These are phyloP conservation scores for Linnemannia exigua DNA, from an alignment of 192 early-diverging fungal species.

Conservation along the genomic window DNA sequence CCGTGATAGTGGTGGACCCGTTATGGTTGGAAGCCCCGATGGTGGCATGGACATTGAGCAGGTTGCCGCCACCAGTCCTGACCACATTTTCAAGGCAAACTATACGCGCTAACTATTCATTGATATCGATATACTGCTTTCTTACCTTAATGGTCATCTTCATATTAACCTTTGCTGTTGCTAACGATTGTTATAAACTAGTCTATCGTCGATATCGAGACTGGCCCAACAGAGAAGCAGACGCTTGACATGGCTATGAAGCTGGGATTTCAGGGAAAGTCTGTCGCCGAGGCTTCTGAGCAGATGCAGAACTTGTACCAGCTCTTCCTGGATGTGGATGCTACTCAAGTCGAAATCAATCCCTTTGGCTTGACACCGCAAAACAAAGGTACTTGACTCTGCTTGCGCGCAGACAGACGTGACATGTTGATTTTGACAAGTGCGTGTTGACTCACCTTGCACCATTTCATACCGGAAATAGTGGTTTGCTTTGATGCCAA, in stretches of 20 bases:
- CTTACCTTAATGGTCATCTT: no score
- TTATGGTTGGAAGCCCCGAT: constrained; percentile 48
- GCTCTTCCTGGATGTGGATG: constrained; percentile 47
- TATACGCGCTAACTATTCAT: not conserved
- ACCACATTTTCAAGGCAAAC: constrained; percentile 39
- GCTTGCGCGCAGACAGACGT: not conserved
- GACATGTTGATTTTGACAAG: no score
- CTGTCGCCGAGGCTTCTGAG: constrained; percentile 45
- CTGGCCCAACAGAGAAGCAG: constrained; percentile 47
- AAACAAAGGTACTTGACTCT: constrained; percentile 18
- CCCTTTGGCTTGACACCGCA: constrained; percentile 50
- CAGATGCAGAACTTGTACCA: constrained; percentile 54
- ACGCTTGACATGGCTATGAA: constrained; percentile 54
- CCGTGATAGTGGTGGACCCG: constrained; percentile 46
- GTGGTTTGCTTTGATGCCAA: constrained; percentile 57
- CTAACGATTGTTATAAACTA: not conserved
- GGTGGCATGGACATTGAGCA: constrained; percentile 49
- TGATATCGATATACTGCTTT: not conserved
- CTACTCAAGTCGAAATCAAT: constrained; percentile 45
- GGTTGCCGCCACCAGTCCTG: constrained; percentile 24
- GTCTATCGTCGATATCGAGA: constrained; percentile 40
- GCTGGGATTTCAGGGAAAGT: constrained; percentile 44
- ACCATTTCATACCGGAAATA: not conserved
- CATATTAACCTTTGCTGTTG: not conserved
- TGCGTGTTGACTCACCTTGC: not conserved